phyloP scores from a whole-genome alignment of 148 eudicot genomes.

The Rhododendron henanense region DNA sequence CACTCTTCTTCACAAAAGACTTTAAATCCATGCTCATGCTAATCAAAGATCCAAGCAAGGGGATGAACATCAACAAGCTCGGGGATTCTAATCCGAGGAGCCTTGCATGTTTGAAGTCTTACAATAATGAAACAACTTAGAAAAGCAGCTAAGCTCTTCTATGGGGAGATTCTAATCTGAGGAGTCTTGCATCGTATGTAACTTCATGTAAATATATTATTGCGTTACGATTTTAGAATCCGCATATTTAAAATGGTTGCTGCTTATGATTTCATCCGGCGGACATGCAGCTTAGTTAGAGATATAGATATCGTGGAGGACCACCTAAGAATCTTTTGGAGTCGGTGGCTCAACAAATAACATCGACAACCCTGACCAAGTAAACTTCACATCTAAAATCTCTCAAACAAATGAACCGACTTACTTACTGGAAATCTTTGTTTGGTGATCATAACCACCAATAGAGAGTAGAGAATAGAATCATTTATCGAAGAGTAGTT shows the following conservation, averaged over 20 bases:
- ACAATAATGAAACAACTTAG: neutral
- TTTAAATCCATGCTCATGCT: neutral
- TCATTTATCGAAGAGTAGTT: too few species aligned
- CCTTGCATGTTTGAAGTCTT: neutral
- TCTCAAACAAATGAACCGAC: too few species aligned
- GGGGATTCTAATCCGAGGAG: neutral
- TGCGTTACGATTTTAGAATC: neutral
- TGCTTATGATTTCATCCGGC: slow-evolving; percentile 4
- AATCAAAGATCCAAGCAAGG: neutral
- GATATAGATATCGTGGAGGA: slow-evolving; percentile 47
- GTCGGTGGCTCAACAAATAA: slow-evolving; percentile 70
- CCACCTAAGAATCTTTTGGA: slow-evolving; percentile 61
- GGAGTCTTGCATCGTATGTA: too few species aligned
- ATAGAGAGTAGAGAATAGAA: too few species aligned
- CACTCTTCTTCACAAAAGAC: neutral
- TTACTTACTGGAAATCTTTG: too few species aligned
- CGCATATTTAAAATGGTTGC: neutral
- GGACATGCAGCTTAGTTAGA: slow-evolving; percentile 59
- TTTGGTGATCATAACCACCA: too few species aligned
- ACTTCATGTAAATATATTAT: too few species aligned
- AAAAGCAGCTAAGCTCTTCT: neutral
- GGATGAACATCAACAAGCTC: too few species aligned
- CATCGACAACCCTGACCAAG: neutral
- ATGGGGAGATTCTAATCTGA: too few species aligned
- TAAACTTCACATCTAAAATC: too few species aligned